phyloP scores from a whole-genome alignment of 2,329 filamentous ascomycete genomes.

The Xylaria sp. region DNA sequence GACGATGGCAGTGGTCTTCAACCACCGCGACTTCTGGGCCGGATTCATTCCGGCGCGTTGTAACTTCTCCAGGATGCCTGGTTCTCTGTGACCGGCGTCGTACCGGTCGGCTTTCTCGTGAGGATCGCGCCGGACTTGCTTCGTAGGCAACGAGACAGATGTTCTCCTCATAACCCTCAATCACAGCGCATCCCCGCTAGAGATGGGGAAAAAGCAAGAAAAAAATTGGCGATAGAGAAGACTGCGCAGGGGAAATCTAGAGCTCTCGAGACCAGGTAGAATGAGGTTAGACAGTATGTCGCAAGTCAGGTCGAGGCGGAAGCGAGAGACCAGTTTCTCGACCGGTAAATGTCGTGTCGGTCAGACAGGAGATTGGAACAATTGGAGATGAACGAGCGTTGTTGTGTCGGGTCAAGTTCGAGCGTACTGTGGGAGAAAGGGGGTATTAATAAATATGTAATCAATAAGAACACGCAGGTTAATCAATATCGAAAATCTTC shows the following conservation, averaged over 20 bases:
- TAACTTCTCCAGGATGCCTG: constrained; percentile 64
- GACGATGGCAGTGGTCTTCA: constrained; percentile 72
- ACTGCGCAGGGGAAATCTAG: constrained; percentile 24
- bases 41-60: constrained; percentile 71
- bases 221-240: constrained; percentile 22
- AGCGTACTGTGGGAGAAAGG: constrained; percentile 13
- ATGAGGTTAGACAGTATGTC: constrained; percentile 8
- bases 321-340: constrained; percentile 6
- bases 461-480: constrained; percentile 10
- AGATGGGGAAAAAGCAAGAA: constrained; percentile 35
- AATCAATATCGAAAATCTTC: constrained; percentile 33
- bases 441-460: constrained; percentile 1
- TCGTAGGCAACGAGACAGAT: constrained; percentile 71
- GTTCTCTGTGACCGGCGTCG: constrained; percentile 58
- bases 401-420: constrained; percentile 1
- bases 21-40: constrained; percentile 72
- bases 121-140: constrained; percentile 69
- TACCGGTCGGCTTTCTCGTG: constrained; percentile 74
- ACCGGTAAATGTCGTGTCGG: constrained; percentile 19
- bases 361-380: neutral
- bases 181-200: constrained; percentile 44
- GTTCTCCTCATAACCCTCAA: constrained; percentile 69
- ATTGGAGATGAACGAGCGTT: constrained; percentile 34
- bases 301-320: constrained; percentile 12
- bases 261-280: neutral